Evolutionary conservation across 768 basidiomycete genomes (phyloP).

Genomic region (Calocera viscosa): DNA sequence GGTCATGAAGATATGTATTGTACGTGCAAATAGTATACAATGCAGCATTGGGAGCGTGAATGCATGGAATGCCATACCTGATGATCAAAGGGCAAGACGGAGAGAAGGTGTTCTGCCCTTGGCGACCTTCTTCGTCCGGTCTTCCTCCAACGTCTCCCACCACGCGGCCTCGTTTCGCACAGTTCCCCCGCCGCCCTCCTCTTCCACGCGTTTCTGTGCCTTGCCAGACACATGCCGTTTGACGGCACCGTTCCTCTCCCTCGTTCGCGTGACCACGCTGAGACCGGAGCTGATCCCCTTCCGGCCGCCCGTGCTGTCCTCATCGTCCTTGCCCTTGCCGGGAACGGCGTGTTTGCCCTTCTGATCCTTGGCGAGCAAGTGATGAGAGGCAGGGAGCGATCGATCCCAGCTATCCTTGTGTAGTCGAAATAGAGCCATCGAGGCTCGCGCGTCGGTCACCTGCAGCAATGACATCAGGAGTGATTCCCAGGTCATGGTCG

Average conservation of each 20-base stretch:
- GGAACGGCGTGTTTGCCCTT: slow-evolving; percentile 2
- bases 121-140: neutral
- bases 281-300: slow-evolving; percentile 56
- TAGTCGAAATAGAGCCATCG: slow-evolving; percentile 84
- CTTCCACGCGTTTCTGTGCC: slow-evolving; percentile 18
- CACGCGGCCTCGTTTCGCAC: slow-evolving; percentile 9
- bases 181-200: slow-evolving; percentile 36
- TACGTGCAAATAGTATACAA: neutral
- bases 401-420: slow-evolving; percentile 76
- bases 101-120: neutral
- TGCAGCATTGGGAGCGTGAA: neutral
- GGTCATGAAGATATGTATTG: neutral
- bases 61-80: too few relatives aligned
- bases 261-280: slow-evolving; percentile 32
- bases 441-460: slow-evolving; percentile 88
- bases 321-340: slow-evolving; percentile 14
- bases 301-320: slow-evolving; percentile 41
- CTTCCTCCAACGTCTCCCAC: slow-evolving; percentile 12
- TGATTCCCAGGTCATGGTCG: neutral
- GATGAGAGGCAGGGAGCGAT: slow-evolving; percentile 22
- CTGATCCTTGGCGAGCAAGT: slow-evolving; percentile 11
- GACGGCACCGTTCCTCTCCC: neutral
- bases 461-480: slow-evolving; percentile 23
- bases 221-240: slow-evolving; percentile 2
- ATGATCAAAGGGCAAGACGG: neutral